Percentiles rank a stretch among this genome's conserved stretches.
phyloP scores from a whole-genome alignment of 2,329 filamentous ascomycete genomes.

The Ramichloridium luteum region DNA sequence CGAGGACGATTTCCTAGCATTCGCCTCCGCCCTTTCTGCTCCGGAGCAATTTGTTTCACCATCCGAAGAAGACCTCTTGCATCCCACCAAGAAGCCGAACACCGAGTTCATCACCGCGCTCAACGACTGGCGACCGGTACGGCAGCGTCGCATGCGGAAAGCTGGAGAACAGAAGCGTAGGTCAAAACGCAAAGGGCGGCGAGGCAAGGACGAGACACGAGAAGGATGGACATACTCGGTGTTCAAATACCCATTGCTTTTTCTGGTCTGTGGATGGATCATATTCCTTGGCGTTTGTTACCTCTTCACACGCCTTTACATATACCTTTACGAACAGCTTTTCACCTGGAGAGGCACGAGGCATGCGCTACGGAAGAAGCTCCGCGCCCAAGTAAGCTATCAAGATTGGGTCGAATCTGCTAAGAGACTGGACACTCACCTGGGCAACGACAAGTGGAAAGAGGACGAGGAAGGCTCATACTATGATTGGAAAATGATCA shows the following conservation, averaged over 20 bases:
- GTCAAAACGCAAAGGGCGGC: constrained; percentile 30
- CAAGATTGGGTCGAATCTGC: constrained; percentile 73
- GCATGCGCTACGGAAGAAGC: constrained; percentile 54
- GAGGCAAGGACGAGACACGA: constrained; percentile 73
- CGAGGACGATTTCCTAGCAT: constrained; percentile 60
- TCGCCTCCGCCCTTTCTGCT: constrained; percentile 68
- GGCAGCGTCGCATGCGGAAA: constrained; percentile 45
- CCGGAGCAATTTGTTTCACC: constrained; percentile 54
- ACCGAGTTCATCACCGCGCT: constrained; percentile 66
- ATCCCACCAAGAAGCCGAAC: constrained; percentile 29
- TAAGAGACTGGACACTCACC: constrained; percentile 62
- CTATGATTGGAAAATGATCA: constrained; percentile 80
- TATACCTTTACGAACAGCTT: constrained; percentile 83
- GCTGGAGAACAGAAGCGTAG: constrained; percentile 23
- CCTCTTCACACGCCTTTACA: constrained; percentile 72
- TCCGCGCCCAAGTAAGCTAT: constrained; percentile 64
- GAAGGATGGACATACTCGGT: constrained; percentile 85
- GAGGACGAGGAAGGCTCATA: constrained; percentile 60
- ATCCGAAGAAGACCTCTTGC: constrained; percentile 43
- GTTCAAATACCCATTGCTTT: constrained; percentile 81
- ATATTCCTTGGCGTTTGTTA: constrained; percentile 61
- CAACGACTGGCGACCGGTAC: constrained; percentile 90
- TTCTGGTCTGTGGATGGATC: constrained; percentile 72
- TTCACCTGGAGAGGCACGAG: constrained; percentile 78
- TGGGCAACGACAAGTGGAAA: constrained; percentile 74